Evolutionary conservation across 176 grass and related monocot genomes (phyloP).

Genomic region (Hordeum marinum): DNA sequence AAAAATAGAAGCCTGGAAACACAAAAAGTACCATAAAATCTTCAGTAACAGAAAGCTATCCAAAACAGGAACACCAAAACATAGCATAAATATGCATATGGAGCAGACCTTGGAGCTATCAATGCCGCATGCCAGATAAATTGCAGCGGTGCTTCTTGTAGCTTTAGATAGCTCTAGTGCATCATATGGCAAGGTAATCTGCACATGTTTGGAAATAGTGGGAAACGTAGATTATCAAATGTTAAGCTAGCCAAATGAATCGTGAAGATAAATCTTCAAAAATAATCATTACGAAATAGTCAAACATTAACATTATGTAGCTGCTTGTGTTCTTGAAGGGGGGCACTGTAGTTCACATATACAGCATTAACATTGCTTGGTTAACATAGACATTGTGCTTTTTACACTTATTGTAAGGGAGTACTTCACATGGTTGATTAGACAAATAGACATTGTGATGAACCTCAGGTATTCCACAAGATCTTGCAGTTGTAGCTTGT

Average conservation of each 20-base stretch:
- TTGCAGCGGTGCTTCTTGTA: constrained; percentile 92
- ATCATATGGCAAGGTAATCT: constrained; percentile 96
- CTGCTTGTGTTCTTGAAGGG: constrained; percentile 5
- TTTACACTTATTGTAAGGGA: neutral
- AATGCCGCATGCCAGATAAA: constrained; percentile 93
- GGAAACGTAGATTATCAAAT: neutral
- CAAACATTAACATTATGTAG: neutral
- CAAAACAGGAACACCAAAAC: neutral
- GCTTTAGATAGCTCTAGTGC: constrained; percentile 69
- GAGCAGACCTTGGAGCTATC: constrained; percentile 84
- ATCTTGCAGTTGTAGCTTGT: neutral
- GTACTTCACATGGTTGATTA: neutral
- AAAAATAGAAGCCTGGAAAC: constrained; percentile 88
- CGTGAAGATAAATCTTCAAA: neutral
- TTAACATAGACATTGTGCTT: neutral
- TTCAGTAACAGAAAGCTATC: constrained; percentile 10
- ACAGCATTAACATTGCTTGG: neutral
- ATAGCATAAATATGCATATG: constrained; percentile 3
- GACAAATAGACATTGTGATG: neutral
- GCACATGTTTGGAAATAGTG: constrained; percentile 1
- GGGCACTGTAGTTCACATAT: neutral
- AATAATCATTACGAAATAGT: constrained; percentile 2
- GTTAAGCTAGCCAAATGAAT: neutral
- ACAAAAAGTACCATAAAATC: neutral
- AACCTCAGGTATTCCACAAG: constrained; percentile 6